These are phyloP conservation scores for Xylaria sp. DNA, from an alignment of 2,329 filamentous ascomycete genomes.

Conservation along the genomic window DNA sequence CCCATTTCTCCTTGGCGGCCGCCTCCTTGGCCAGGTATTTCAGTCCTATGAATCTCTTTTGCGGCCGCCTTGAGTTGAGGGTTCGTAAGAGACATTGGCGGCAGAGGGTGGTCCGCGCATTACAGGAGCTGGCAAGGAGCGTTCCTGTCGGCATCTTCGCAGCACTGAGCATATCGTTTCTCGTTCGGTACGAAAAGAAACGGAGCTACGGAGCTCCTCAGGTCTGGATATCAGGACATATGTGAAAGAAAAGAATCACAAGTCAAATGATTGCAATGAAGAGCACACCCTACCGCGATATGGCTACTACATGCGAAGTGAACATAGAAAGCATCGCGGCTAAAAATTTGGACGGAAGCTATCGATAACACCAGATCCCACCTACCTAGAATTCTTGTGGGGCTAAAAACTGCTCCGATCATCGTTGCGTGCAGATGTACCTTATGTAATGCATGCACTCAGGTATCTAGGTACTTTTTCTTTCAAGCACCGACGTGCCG, in stretches of 20 bases:
- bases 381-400: too few species aligned
- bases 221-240: background rate
- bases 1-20: slow-evolving; percentile 51
- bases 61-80: slow-evolving; percentile 18
- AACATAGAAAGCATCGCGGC: too few species aligned
- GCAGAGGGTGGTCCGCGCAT: slow-evolving; percentile 28
- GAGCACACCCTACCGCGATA: too few species aligned
- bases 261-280: background rate
- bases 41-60: slow-evolving; percentile 42
- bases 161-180: slow-evolving; percentile 24
- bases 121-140: slow-evolving; percentile 6
- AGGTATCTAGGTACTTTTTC: too few species aligned
- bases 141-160: background rate
- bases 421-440: too few species aligned
- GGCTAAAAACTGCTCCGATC: too few species aligned
- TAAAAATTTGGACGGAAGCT: too few species aligned
- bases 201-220: background rate
- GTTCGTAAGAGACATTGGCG: slow-evolving; percentile 30
- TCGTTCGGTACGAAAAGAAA: background rate
- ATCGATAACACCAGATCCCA: too few species aligned
- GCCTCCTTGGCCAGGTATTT: slow-evolving; percentile 49
- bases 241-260: background rate
- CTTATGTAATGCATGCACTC: too few species aligned
- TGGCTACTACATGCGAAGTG: too few species aligned
- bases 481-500: too few species aligned